These are phyloP conservation scores for Aurinia saxatilis DNA, from an alignment of 345 rosid genomes.

Conservation along the genomic window DNA sequence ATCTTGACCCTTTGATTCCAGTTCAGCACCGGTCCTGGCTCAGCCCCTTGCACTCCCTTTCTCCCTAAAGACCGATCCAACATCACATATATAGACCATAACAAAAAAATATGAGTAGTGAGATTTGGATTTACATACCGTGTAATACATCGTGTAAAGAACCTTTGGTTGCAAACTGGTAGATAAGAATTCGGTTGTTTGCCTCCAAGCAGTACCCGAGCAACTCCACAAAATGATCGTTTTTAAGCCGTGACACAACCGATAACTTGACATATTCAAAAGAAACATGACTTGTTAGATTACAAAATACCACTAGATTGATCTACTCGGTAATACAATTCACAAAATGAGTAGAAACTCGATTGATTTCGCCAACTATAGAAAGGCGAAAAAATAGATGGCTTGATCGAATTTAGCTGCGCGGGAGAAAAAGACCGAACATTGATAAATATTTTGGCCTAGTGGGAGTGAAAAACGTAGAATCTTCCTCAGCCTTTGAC, in stretches of 20 bases:
- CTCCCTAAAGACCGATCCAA: constrained; percentile 45
- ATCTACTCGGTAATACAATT: background rate
- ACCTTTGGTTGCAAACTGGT: constrained; percentile 70
- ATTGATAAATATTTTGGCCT: background rate
- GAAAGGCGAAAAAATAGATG: no score
- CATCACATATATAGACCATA: background rate
- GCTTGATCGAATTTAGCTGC: no score
- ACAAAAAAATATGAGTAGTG: background rate
- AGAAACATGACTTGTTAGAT: background rate
- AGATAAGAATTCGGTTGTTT: constrained; percentile 67
- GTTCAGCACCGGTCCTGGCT: constrained; percentile 81
- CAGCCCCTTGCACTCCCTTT: constrained; percentile 94
- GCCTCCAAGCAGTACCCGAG: constrained; percentile 77
- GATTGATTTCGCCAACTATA: no score
- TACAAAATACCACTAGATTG: background rate
- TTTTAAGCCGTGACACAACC: constrained; percentile 74
- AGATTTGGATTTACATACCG: constrained; percentile 34
- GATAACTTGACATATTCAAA: constrained; percentile 49
- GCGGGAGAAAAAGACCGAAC: no score
- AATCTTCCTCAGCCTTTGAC: background rate
- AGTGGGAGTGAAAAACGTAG: background rate
- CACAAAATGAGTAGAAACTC: background rate
- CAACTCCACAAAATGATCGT: constrained; percentile 80
- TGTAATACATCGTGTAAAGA: constrained; percentile 92
- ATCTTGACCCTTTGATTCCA: constrained; percentile 91